Base-by-base conservation (phyloP, 1,284 basidiomycete species). In the Leucoagaricus sp. region DNA sequence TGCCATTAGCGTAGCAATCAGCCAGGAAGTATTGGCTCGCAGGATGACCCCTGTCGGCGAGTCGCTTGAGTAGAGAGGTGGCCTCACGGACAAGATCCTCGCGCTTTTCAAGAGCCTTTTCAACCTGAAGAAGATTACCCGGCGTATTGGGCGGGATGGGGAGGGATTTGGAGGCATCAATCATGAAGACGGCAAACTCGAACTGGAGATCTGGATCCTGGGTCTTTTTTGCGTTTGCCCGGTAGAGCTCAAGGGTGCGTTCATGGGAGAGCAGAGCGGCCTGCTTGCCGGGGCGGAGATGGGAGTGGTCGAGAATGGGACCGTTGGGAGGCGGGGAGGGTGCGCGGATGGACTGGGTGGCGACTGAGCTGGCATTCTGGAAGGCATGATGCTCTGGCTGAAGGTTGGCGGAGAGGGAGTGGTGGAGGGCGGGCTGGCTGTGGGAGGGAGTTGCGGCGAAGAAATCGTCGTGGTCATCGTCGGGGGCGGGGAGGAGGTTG, bases 121-220 rank as follows among this genome's bases (percentile, higher is more conserved):
- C 93, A 55, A 93, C 85, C 47, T 90, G 82, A 64, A 93, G 83
- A 36, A 90, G 79, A 64, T 91, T 91, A 33, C 84, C 86, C 0
- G 81, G 77, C 1, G 84, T 85, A 15, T 76, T 79, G 3, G 74
- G 73, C 3, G 90, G 89, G 65, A 94, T 89, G 45, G 87, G 86
- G 71, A 93, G 83, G 1, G 87, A 86, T 74, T 96, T 96, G 54
- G 91, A 89, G 33, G 96, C 93, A 69, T 98, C 97, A 66, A 99
- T 90, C 91, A 98, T 96, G 78, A 99, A 98, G 13, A 96, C 94
- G 51, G 96, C 94, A 65, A 99, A 96, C 73, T 99, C 96, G 76
- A 96, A 99, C 70, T 96, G 96, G 58, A 98, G 80, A 69, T 97
- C 93, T 0, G 96, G 96, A 72, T 99, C 95, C 76, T 98, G 95